Conservation (phyloP, 1,284 basidiomycete genomes). For the Ceratobasidium papillatum region DNA sequence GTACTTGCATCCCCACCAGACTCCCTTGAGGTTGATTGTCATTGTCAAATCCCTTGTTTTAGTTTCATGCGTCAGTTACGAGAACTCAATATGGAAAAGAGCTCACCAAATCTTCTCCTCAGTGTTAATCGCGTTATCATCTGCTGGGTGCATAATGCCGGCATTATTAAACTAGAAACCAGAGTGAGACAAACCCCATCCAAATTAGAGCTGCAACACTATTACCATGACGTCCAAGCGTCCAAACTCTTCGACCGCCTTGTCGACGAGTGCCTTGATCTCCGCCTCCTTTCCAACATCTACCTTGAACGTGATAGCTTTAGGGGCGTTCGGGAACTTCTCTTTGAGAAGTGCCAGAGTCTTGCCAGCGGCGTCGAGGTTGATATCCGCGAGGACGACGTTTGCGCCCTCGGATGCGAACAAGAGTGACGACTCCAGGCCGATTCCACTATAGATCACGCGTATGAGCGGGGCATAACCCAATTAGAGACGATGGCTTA, state of each 20-base stretch:
- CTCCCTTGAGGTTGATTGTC: conserved; percentile 95
- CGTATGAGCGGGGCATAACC: conserved; percentile 18
- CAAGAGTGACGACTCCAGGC: conserved; percentile 89
- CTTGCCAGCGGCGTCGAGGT: conserved; percentile 76
- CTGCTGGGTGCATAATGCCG: conserved; percentile 94
- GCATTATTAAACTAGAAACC: conserved; percentile 84
- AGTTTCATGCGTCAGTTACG: background rate
- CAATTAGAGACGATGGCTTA: conserved; percentile 55
- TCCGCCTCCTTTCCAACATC: conserved; percentile 92
- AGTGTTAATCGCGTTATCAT: conserved; percentile 94
- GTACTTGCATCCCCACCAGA: conserved; percentile 99
- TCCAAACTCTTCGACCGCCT: conserved; percentile 84
- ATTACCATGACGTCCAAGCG: conserved; percentile 90
- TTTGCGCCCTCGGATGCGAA: conserved; percentile 93
- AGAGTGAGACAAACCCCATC: background rate
- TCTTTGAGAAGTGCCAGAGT: conserved; percentile 71
- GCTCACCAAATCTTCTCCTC: conserved; percentile 89
- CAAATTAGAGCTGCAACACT: conserved; percentile 21
- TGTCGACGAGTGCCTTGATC: conserved; percentile 81
- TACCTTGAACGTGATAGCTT: conserved; percentile 76
- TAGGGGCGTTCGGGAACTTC: conserved; percentile 69
- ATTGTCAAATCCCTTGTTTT: conserved; percentile 74
- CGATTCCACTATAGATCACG: conserved; percentile 75
- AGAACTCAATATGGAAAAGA: conserved; percentile 38
- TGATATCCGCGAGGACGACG: conserved; percentile 89